Evolutionary conservation across 805 yeast genomes (phyloP), one percentile per base, ranked within the genome.

Genomic region (Candida silvicultrix): DNA sequence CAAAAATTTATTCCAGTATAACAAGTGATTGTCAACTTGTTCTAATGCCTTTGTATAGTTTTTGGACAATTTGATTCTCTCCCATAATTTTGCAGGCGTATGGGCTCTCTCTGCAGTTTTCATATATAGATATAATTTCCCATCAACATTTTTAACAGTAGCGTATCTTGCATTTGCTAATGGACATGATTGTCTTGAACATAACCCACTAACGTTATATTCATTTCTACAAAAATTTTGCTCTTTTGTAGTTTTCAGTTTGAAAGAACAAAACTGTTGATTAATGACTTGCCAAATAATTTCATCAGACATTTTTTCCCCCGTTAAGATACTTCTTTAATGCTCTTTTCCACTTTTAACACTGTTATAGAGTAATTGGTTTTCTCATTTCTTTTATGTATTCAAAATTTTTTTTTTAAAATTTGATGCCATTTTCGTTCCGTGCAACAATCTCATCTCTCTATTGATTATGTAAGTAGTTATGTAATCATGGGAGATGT

Each of bases 21-120:
- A 72, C 50, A 94, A 73, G 56, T 89, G 87, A 49, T 82, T 83
- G 65, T 92, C 98, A 46, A 94, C 78, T 66, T 94, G 99, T 52
- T 77, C 76, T 59, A 94, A 73, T 1, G 98, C 98, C 63, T 79
- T 85, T 44, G 83, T 76, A 65, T 89, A 94, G 66, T 94, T 90
- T 67, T 88, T 89, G 41, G 94, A 85, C 49, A 94, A 74, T 65
- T 83, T 85, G 61, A 94, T 85, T 59, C 97, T 78, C 68, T 94
- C 97, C 99, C 99, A 94, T 64, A 88, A 71, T 58, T 85, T 85
- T 39, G 86, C 80, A 14, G 99, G 99, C 52, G 89, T 86, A 63
- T 94, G 98, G 19, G 96, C 95, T 69, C 99, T 81, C 70, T 94
- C 99, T 1, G 95, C 96, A 1, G 98, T 94, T 65, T 94, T 94